phyloP scores from a whole-genome alignment of 495 filamentous ascomycete species.

The Trichoderma asperelloides region DNA sequence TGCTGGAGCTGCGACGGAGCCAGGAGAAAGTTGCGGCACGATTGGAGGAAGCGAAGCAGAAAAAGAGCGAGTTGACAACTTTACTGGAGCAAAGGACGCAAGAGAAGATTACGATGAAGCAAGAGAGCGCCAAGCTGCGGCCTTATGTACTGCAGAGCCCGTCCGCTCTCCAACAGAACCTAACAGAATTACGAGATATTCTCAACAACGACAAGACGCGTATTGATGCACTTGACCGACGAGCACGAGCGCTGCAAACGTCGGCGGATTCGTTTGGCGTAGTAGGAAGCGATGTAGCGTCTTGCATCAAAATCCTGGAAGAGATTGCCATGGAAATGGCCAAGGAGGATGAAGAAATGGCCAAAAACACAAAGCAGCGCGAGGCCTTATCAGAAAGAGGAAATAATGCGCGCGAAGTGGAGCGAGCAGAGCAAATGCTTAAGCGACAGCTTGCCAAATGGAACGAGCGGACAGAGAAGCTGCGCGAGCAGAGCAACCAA shows the following conservation, averaged over 20 bases:
- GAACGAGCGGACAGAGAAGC: slow-evolving; percentile 73
- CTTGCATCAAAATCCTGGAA: slow-evolving; percentile 79
- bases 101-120: slow-evolving; percentile 43
- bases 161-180: slow-evolving; percentile 65
- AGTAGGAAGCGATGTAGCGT: slow-evolving; percentile 71
- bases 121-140: slow-evolving; percentile 78
- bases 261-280: slow-evolving; percentile 80
- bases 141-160: slow-evolving; percentile 89
- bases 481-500: slow-evolving; percentile 66
- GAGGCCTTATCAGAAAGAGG: slow-evolving; percentile 81
- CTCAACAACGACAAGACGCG: slow-evolving; percentile 66
- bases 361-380: slow-evolving; percentile 65
- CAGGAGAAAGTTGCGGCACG: slow-evolving; percentile 73
- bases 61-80: slow-evolving; percentile 61
- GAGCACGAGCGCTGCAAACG: slow-evolving; percentile 82
- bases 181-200: slow-evolving; percentile 71
- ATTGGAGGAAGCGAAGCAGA: slow-evolving; percentile 63
- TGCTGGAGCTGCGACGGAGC: slow-evolving; percentile 65
- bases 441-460: slow-evolving; percentile 75
- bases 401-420: slow-evolving; percentile 83
- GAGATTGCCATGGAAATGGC: slow-evolving; percentile 74
- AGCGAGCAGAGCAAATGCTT: slow-evolving; percentile 73
- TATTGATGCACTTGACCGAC: slow-evolving; percentile 78
- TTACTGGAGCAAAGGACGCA: slow-evolving; percentile 75
- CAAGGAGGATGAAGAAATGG: slow-evolving; percentile 83